Base-by-base conservation (phyloP, 768 basidiomycete genomes). In the Termitomyces sp. region DNA sequence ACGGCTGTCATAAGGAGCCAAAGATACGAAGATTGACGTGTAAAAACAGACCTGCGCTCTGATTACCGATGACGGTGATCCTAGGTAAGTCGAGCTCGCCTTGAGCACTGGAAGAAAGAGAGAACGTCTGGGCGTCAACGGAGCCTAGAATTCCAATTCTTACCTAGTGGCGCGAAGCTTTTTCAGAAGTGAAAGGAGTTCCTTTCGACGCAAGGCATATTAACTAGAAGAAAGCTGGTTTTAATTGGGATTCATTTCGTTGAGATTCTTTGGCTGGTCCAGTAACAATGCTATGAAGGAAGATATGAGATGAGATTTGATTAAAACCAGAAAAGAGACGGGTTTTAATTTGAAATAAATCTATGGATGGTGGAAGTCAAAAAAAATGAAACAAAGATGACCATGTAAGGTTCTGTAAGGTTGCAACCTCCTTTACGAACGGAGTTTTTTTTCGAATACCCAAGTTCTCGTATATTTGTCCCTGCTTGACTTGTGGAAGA, bases 31-130 rank as follows among this genome's bases (percentile, higher is more conserved):
- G 22, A 13, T 12, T 0, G 16, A 16, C 39, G 13, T 24, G 39
- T n/a, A 9, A 39, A 18, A 13, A 59, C 56, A 27, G 14, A 71
- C 79, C 83, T 7, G 80, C 79, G 48, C 75, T 77, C 65, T 83
- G 83, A 44, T 80, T 81, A 14, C 82, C 82, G 39, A 82, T 80
- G 42, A 82, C 79, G 20, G 76, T 76, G 44, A 83, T 78, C 8
- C 79, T 68, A 8, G 82, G 80, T 5, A 83, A 66, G 55, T 83
- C 80, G 12, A 82, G 64, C 24, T 80, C 76, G 4, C 69, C 70
- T 65, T 81, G 76, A 2, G 75, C 73, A 1, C 79, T 78, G n/a
- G 13, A 37, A 13, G 24, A 24, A 26, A 14, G 24, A 26, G 40
- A 43, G 14, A 27, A 27, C 43, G 46, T 27, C 12, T 36, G 22